A percentile compares a stretch with the other conserved stretches of the same genome.
phyloP scores from a whole-genome alignment of 441 rosid genomes.

The Kokia cookei region DNA sequence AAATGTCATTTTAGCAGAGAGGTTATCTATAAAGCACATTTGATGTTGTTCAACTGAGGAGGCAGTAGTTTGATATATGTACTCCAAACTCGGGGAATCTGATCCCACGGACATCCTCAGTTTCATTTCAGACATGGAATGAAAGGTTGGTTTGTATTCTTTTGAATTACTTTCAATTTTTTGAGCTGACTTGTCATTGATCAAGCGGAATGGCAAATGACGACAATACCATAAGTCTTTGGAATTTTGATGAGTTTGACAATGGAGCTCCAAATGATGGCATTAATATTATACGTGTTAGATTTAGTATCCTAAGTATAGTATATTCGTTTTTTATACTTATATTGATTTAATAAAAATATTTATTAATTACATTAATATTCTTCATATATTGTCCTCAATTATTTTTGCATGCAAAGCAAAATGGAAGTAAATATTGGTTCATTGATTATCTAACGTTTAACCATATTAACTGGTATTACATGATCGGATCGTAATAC shows the following conservation, averaged over 20 bases:
- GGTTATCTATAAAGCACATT: constrained; percentile 35
- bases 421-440: too few relatives aligned
- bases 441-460: too few relatives aligned
- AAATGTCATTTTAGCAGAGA: constrained; percentile 21
- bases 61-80: neutral
- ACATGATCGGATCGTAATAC: too few relatives aligned
- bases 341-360: too few relatives aligned
- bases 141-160: neutral
- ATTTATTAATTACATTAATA: too few relatives aligned
- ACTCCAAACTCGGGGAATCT: neutral
- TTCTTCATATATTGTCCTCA: too few relatives aligned
- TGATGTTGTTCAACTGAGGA: constrained; percentile 6
- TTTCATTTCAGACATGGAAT: neutral
- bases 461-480: too few relatives aligned
- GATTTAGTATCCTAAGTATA: too few relatives aligned
- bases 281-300: too few relatives aligned
- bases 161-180: neutral
- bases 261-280: neutral
- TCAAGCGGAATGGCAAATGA: neutral
- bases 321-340: too few relatives aligned
- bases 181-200: neutral
- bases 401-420: too few relatives aligned
- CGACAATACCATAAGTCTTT: neutral
- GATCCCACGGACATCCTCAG: neutral
- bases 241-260: neutral